These are phyloP conservation scores for Kalaharituber pfeilii DNA, from an alignment of 2,329 filamentous ascomycete genomes.

Conservation along the genomic window DNA sequence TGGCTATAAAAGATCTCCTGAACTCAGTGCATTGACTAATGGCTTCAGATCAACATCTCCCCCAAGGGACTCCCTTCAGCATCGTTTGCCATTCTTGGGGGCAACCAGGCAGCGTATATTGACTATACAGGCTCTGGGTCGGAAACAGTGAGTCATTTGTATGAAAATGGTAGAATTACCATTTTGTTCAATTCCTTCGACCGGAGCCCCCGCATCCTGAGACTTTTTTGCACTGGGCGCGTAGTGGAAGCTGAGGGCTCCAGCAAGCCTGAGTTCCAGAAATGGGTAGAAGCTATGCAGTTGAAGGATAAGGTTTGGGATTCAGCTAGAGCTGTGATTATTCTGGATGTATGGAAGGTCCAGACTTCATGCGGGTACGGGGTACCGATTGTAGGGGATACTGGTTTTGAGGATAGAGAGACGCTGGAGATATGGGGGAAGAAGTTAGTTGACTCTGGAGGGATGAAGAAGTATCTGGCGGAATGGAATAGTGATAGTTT, in stretches of 20 bases:
- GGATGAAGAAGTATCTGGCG: conserved; percentile 37
- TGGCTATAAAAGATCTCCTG: background rate
- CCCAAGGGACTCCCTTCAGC: conserved; percentile 50
- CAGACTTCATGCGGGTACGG: conserved; percentile 51
- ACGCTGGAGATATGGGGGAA: conserved; percentile 38
- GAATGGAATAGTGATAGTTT: conserved; percentile 39
- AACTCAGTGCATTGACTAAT: background rate
- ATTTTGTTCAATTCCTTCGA: conserved; percentile 57
- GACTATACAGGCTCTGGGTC: conserved; percentile 58
- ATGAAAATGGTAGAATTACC: conserved; percentile 59
- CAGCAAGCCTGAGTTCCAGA: conserved; percentile 29
- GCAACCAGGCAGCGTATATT: conserved; percentile 48
- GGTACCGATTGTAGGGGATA: conserved; percentile 33
- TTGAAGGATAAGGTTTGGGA: conserved; percentile 23
- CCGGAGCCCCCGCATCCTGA: conserved; percentile 41
- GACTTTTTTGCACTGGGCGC: conserved; percentile 42
- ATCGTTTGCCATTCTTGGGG: conserved; percentile 44
- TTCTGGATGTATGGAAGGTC: conserved; percentile 45
- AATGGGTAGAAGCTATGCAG: conserved; percentile 32
- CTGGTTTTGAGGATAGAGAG: conserved; percentile 35
- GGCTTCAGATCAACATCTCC: conserved; percentile 52
- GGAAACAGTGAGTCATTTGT: conserved; percentile 58
- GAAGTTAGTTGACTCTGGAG: conserved; percentile 34
- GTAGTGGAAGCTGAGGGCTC: conserved; percentile 43
- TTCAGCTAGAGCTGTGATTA: conserved; percentile 39